These are phyloP conservation scores for Alternaria viburni DNA, from an alignment of 2,329 filamentous ascomycete species.

Conservation along the genomic window DNA sequence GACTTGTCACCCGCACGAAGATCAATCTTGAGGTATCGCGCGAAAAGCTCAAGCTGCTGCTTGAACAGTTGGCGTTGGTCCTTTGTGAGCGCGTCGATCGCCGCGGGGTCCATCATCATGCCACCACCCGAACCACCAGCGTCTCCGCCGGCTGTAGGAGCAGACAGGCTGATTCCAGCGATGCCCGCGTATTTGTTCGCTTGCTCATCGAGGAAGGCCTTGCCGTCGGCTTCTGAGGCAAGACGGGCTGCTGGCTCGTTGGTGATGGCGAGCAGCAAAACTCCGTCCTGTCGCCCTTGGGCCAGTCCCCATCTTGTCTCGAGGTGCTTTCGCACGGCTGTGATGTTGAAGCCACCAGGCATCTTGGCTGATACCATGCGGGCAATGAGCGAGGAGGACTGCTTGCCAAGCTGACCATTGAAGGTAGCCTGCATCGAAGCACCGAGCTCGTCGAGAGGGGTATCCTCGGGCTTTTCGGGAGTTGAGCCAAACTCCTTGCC, in stretches of 20 bases:
- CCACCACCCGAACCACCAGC: conserved; percentile 74
- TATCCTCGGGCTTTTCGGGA: conserved; percentile 98
- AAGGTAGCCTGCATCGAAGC: conserved; percentile 98
- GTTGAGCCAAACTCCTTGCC: conserved; percentile 99
- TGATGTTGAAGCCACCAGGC: conserved; percentile 99
- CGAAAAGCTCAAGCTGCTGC: conserved; percentile 94
- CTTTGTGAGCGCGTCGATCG: conserved; percentile 95
- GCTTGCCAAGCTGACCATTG: conserved; percentile 96
- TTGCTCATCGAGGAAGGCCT: conserved; percentile 87
- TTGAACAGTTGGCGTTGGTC: conserved; percentile 96
- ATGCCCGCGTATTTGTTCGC: conserved; percentile 86
- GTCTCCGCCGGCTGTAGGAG: conserved; percentile 73
- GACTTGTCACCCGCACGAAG: conserved; percentile 96
- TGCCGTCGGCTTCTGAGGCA: conserved; percentile 87
- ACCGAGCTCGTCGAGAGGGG: conserved; percentile 91
- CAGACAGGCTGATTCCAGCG: conserved; percentile 82
- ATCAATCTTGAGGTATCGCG: conserved; percentile 96
- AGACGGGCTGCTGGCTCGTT: conserved; percentile 90
- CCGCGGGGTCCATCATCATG: conserved; percentile 99
- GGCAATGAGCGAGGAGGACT: conserved; percentile 90
- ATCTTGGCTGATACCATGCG: conserved; percentile 98
- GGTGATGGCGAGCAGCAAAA: conserved; percentile 85
- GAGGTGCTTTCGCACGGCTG: conserved; percentile 90
- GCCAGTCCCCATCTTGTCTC: conserved; percentile 92
- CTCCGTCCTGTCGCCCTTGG: conserved; percentile 87